Evolutionary conservation across 2,329 filamentous ascomycete species (phyloP), one percentile per base, ranked within the genome.

Genomic region (Stagonosporopsis rhizophila): DNA sequence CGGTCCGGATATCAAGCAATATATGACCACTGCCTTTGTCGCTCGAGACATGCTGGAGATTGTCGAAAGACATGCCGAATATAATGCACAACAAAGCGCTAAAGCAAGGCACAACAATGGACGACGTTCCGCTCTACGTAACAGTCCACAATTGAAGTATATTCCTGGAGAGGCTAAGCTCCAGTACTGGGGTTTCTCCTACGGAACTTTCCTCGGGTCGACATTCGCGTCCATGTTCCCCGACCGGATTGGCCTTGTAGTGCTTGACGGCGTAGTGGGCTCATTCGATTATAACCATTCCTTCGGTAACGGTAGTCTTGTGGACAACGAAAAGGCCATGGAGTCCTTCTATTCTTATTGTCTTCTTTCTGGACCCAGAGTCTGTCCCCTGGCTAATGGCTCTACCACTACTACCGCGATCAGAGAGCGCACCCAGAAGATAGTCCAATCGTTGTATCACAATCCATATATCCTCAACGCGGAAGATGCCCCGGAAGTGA

Each of bases 11-110:
- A 78, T 80, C 59, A 76, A 76, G 56, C 68, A 74, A 44, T 80
- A 79, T 62, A 70, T 80, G 41, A 78, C 77, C 15, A 83, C 81
- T 0, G 78, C 80, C 1, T 78, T 75, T 22, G 79, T 80, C 2
- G 81, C 79, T 2, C 69, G 77, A 35, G 81, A 84, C 57, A 82
- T 83, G 79, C 66, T 83, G 7, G 75, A 78, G 37, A 75, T 83
- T 32, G 71, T 79, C 11, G 81, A 83, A 57, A 72, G 64, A 28
- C 74, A 80, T 38, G 78, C 73, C 7, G 71, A 77, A 23, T 79
- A 66, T 56, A 68, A 63, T 6, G 62, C 60, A 9, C 46, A 66
- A 4, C 37, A 65, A 27, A 23, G 46, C 17, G 35, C 19, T 32
- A 38, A 55, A 17, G 30, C 56, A 4, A 54, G 39, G 45, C 25